Evolutionary conservation across 331 rosid genomes (phyloP), one percentile per base, ranked within the genome.

Genomic region (Malus hybrid): DNA sequence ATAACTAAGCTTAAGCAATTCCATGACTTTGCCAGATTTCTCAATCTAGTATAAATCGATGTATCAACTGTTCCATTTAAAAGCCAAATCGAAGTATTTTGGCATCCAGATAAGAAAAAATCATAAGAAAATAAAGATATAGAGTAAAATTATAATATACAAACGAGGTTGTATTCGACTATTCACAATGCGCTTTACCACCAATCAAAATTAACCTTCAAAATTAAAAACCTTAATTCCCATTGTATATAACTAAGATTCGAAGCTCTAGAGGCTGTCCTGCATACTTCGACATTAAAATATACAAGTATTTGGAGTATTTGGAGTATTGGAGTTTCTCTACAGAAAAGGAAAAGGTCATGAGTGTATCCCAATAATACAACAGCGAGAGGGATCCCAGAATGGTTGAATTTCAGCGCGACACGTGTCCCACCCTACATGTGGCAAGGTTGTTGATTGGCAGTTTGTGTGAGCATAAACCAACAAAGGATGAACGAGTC

Each of bases 401-500:
- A 44, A 68, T 14, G 12, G 19, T 22, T 30, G 39, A 80, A 68
- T 56, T 7, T 26, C 28, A 55, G 1, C 2, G n/a, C 0, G 82
- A 53, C 90, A 87, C 82, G 85, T 82, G 85, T 63, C 32, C 36
- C 58, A 1, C 6, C 70, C 71, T 44, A 56, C 52, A 32, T 9
- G 62, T n/a, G 7, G 34, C 32, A 30, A 30, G 32, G 32, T 30
- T 30, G 32, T 3, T 30, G 32, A 30, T 30, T 30, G 4, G 73
- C 24, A 55, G 80, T 36, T 10, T n/a, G 57, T 46, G 52, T 15
- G 24, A 36, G 66, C n/a, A 58, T 18, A 12, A 44, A 10, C 52
- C 24, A 1, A 28, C 15, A 22, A 11, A 68, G 24, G 50, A 68
- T 12, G 88, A 81, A 90, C 3, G 70, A 10, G 96, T 16, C 93